phyloP scores from a whole-genome alignment of 2,329 filamentous ascomycete species.

The Neoscytalidium dimidiatum region DNA sequence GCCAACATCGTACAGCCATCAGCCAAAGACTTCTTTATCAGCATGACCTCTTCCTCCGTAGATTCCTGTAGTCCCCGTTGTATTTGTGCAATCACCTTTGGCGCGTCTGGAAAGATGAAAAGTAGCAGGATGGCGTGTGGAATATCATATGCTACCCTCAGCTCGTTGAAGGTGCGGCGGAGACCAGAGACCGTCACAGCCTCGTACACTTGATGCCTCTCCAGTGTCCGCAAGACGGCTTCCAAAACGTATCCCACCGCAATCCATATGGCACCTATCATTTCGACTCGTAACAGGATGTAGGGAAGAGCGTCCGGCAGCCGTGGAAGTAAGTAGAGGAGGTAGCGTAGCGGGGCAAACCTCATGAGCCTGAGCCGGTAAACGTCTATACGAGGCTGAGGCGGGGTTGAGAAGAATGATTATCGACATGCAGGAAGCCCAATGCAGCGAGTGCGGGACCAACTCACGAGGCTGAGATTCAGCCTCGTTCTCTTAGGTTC shows the following conservation, averaged over 20 bases:
- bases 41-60: not conserved
- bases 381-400: too few relatives aligned
- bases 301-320: not conserved
- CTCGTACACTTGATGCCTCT: not conserved
- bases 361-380: too few relatives aligned
- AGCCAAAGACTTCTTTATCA: not conserved
- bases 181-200: not conserved
- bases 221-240: not conserved
- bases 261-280: too few relatives aligned
- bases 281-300: too few relatives aligned
- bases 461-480: too few relatives aligned
- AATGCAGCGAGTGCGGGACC: too few relatives aligned
- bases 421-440: too few relatives aligned
- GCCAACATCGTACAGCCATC: not conserved
- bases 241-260: too few relatives aligned
- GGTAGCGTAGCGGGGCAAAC: too few relatives aligned
- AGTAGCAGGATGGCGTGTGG: not conserved
- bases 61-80: not conserved
- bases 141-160: not conserved
- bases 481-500: too few relatives aligned
- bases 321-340: too few relatives aligned
- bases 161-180: not conserved
- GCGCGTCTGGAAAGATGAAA: not conserved
- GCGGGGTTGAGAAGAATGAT: too few relatives aligned
- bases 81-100: not conserved